Conservation (phyloP, 2,329 filamentous ascomycete species). For the Talaromyces albobiverticillius region DNA sequence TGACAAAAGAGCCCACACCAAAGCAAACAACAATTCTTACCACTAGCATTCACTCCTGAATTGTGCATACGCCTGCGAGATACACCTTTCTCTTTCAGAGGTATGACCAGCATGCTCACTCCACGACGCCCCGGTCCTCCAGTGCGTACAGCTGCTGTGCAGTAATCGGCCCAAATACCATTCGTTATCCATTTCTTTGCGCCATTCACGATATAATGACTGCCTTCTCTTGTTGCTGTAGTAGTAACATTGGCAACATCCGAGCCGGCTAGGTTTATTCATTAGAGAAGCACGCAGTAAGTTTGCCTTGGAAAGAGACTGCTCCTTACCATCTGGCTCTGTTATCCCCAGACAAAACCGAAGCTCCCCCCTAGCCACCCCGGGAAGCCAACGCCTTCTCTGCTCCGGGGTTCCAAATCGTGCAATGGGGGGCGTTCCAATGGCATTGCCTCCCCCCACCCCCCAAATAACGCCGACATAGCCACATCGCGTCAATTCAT, state of each 20-base stretch:
- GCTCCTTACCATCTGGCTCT: conserved; percentile 54
- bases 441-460: conserved; percentile 58
- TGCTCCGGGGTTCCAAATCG: conserved; percentile 60
- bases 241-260: conserved; percentile 64
- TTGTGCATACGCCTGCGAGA: conserved; percentile 53
- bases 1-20: background rate
- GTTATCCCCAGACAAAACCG: conserved; percentile 65
- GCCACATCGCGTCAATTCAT: conserved; percentile 56
- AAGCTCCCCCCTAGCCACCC: conserved; percentile 57
- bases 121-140: conserved; percentile 53
- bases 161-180: conserved; percentile 58
- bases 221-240: conserved; percentile 53
- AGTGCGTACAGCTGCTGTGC: conserved; percentile 61
- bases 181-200: conserved; percentile 69
- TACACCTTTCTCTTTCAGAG: conserved; percentile 51
- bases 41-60: conserved; percentile 64
- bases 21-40: conserved; percentile 28
- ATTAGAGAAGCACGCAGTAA: conserved; percentile 2
- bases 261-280: conserved; percentile 48
- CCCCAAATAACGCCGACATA: conserved; percentile 58
- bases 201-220: conserved; percentile 62
- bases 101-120: conserved; percentile 59
- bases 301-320: background rate
- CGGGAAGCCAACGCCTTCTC: conserved; percentile 58
- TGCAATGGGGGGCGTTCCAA: conserved; percentile 64